These are phyloP conservation scores for Rhizophora apiculata DNA, from an alignment of 345 rosid genomes.

Conservation along the genomic window DNA sequence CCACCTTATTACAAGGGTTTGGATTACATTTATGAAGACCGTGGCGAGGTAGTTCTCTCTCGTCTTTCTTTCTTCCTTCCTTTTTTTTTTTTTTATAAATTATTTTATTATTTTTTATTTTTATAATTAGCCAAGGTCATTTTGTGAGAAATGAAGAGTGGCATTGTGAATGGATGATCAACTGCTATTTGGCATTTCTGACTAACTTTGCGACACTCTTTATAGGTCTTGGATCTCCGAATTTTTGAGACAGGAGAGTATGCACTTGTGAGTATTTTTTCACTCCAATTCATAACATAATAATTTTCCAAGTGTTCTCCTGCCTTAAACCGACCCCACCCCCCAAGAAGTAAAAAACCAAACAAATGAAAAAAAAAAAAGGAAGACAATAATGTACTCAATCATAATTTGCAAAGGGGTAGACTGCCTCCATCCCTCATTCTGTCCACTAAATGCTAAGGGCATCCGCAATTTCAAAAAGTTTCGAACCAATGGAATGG, in stretches of 20 bases:
- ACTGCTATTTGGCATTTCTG: background rate
- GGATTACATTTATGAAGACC: conserved; percentile 89
- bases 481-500: background rate
- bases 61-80: background rate
- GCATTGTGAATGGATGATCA: no score
- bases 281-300: no score
- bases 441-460: background rate
- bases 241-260: conserved; percentile 90
- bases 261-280: conserved; percentile 69
- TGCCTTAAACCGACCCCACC: no score
- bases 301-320: no score
- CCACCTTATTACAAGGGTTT: conserved; percentile 91
- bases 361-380: no score
- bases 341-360: no score
- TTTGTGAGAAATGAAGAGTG: no score
- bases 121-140: background rate
- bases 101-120: no score
- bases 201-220: background rate
- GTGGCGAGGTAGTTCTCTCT: conserved; percentile 69
- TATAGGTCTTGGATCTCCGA: conserved; percentile 70
- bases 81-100: background rate
- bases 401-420: no score
- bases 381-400: no score
- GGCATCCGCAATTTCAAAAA: background rate
- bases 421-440: no score